Base-by-base conservation (phyloP, 1,139 yeast species). In the Yamadazyma sp. region DNA sequence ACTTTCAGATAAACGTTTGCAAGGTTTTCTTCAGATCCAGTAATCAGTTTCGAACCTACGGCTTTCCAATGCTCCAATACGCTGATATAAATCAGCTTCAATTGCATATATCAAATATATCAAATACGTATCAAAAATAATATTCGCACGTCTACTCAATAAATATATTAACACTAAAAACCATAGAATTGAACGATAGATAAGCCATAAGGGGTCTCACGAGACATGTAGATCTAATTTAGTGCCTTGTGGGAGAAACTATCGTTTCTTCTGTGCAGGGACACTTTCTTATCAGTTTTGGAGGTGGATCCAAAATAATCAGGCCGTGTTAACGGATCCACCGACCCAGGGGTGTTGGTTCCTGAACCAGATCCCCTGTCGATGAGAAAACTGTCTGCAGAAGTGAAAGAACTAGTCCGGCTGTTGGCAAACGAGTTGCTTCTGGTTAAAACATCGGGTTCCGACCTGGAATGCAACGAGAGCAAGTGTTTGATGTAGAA, bases 261-360 rank as follows among this genome's bases (percentile, higher is more conserved):
- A 37, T 56, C 51, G 33, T 41, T 51, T 39, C 51, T 53, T 29
- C 54, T 37, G 29, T 53, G 55, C 23, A 49, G 42, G n/a, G 49
- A 12, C 15, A 32, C 25, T 10, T 34, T 41, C 31, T 37, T 39
- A 38, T 24, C 31, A n/a, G 38, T 27, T 3, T 22, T n/a, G n/a
- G n/a, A n/a, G n/a, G n/a, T n/a, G n/a, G n/a, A n/a, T n/a, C n/a
- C 38, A 13, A 35, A 30, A 22, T 27, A 35, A 4, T 38, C 34
- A 22, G 38, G 6, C n/a, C 42, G 16, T 20, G 29, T 15, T n/a
- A 14, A 12, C 13, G 34, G n/a, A 13, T 22, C 34, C 11, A 18
- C 17, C 6, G 32, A n/a, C 10, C 32, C 15, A 11, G 27, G 26
- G 10, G 25, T 11, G 13, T 13, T 31, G 11, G 22, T 16, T 5